phyloP scores from a whole-genome alignment of 208 protist species.

The Leishmania amazonensis region DNA sequence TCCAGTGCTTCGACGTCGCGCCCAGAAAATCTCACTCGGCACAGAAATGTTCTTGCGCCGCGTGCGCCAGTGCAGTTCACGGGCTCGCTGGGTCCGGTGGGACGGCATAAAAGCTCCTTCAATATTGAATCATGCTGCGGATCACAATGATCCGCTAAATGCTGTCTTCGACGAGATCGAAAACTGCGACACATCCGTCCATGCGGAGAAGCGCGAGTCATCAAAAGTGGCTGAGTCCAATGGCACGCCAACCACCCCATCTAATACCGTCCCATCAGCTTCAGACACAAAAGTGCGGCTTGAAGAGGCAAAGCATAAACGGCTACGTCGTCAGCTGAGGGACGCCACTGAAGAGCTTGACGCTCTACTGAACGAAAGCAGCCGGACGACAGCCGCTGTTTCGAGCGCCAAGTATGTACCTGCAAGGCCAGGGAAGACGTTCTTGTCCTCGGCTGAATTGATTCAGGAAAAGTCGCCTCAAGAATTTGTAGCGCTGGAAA shows the following conservation, averaged over 20 bases:
- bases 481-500: conserved; percentile 55
- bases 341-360: conserved; percentile 48
- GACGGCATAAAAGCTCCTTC: conserved; percentile 1
- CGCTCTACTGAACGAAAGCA: conserved; percentile 35
- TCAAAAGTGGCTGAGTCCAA: not conserved
- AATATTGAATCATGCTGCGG: not conserved
- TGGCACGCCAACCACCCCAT: not conserved
- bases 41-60: conserved; percentile 3
- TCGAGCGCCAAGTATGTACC: conserved; percentile 42
- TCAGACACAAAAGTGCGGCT: conserved; percentile 18
- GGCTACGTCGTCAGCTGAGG: conserved; percentile 30
- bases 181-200: conserved; percentile 21
- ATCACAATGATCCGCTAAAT: conserved; percentile 12
- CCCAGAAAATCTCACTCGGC: not conserved
- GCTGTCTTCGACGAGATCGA: conserved; percentile 36
- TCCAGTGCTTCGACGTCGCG: not conserved
- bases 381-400: conserved; percentile 9
- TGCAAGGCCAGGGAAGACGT: conserved; percentile 48
- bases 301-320: conserved; percentile 29
- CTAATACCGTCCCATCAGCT: not conserved
- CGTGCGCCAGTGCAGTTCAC: not conserved
- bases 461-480: conserved; percentile 78
- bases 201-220: conserved; percentile 3
- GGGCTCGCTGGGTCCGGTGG: not conserved
- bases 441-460: conserved; percentile 65